phyloP scores from a whole-genome alignment of 345 rosid species.

The Sonneratia alba region DNA sequence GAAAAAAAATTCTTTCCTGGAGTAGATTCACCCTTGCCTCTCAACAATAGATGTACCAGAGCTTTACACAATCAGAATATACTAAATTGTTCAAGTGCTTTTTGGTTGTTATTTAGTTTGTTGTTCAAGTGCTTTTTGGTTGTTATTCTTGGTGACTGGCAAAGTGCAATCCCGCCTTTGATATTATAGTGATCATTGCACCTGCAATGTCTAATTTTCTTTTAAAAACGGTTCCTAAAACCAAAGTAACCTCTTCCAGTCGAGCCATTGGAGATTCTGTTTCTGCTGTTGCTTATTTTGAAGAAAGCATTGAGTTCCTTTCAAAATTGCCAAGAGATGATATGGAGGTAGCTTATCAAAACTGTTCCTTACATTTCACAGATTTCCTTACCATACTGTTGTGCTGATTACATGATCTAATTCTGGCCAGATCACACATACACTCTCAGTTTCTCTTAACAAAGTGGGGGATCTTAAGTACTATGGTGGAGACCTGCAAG shows the following conservation, averaged over 20 bases:
- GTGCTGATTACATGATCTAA: slow-evolving; percentile 5
- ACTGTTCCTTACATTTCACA: neutral
- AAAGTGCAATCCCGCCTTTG: neutral
- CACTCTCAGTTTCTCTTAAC: slow-evolving; percentile 91
- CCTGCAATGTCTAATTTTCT: neutral
- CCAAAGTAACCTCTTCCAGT: slow-evolving; percentile 32
- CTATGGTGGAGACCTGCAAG: slow-evolving; percentile 70
- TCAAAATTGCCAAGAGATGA: slow-evolving; percentile 61
- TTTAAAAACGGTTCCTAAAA: neutral
- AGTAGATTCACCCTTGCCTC: too few species aligned
- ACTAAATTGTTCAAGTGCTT: too few species aligned
- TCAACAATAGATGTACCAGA: too few species aligned
- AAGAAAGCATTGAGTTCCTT: slow-evolving; percentile 86
- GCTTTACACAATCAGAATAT: too few species aligned
- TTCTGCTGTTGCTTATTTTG: slow-evolving; percentile 65
- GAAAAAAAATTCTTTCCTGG: too few species aligned
- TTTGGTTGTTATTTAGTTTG: too few species aligned
- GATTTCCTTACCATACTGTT: neutral
- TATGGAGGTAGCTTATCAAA: slow-evolving; percentile 44
- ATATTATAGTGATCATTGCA: neutral
- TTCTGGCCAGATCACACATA: slow-evolving; percentile 60
- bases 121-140: neutral
- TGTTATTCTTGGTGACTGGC: neutral
- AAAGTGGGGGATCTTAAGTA: slow-evolving; percentile 95
- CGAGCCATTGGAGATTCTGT: slow-evolving; percentile 78